Percentiles rank a stretch among this genome's conserved stretches.
phyloP scores from a whole-genome alignment of 345 rosid species.

The Rhodamnia rubescens region DNA sequence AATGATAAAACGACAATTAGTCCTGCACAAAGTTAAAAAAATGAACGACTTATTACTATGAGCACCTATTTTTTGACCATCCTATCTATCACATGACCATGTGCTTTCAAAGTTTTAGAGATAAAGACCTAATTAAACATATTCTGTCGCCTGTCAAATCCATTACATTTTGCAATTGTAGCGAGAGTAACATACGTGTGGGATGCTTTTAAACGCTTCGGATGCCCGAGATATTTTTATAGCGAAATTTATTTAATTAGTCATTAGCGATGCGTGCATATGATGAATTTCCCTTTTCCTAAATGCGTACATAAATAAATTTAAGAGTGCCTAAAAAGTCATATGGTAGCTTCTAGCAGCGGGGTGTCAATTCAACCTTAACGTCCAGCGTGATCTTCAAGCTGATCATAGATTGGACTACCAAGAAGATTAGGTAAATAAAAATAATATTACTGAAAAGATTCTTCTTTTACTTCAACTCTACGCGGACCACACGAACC shows the following conservation, averaged over 20 bases:
- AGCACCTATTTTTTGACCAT: not conserved
- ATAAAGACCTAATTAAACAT: not conserved
- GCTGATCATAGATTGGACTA: not conserved
- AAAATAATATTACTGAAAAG: not conserved
- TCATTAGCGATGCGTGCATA: not conserved
- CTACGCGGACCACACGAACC: not conserved
- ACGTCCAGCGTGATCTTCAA: not conserved
- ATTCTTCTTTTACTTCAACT: not conserved
- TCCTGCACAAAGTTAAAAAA: not conserved
- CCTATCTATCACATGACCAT: not conserved
- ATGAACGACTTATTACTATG: not conserved
- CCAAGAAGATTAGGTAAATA: not conserved
- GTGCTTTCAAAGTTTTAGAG: not conserved
- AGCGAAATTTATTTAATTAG: not conserved
- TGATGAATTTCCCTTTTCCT: not conserved
- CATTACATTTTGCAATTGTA: not conserved
- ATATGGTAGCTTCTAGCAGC: not conserved
- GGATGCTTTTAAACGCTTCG: not conserved
- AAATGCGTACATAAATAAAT: not conserved
- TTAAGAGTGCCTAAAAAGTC: not conserved
- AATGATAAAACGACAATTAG: not conserved
- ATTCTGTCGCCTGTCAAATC: fast-evolving
- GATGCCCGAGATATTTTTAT: fast-evolving
- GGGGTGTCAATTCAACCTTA: not conserved
- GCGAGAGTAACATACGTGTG: not conserved